phyloP scores from a whole-genome alignment of 768 basidiomycete species.

The Naganishia friedmannii region DNA sequence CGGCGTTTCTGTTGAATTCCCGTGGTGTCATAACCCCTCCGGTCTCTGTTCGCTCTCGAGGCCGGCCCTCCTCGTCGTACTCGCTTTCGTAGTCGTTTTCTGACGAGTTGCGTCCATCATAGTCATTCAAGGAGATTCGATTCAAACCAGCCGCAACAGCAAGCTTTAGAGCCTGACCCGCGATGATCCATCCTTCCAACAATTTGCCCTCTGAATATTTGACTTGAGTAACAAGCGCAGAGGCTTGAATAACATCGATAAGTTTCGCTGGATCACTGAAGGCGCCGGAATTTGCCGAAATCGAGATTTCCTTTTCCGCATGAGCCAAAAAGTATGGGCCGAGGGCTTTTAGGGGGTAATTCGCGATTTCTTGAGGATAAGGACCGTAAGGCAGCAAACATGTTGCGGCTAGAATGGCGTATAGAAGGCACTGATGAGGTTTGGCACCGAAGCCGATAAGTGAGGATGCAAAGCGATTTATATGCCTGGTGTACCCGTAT shows the following conservation, averaged over 20 bases:
- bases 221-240: constrained; percentile 17
- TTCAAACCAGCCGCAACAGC: constrained; percentile 25
- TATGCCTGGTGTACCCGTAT: constrained; percentile 22
- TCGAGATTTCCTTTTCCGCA: constrained; percentile 25
- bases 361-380: constrained; percentile 13
- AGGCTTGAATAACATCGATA: constrained; percentile 27
- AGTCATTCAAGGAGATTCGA: constrained; percentile 15
- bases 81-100: constrained; percentile 2
- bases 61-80: not conserved
- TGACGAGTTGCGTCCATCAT: constrained; percentile 10
- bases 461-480: constrained; percentile 23
- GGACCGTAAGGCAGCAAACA: constrained; percentile 15
- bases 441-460: constrained; percentile 20
- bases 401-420: constrained; percentile 22
- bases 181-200: constrained; percentile 29
- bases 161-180: constrained; percentile 25
- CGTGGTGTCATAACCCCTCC: not conserved
- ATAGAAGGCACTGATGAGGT: constrained; percentile 17
- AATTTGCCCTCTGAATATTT: constrained; percentile 28
- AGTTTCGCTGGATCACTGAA: not conserved
- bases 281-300: not conserved
- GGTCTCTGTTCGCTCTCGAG: not conserved
- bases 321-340: constrained; percentile 28
- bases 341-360: constrained; percentile 10
- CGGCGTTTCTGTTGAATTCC: not conserved